phyloP scores from a whole-genome alignment of 371 early-diverging fungal species.

The Actinomortierella wolfii region DNA sequence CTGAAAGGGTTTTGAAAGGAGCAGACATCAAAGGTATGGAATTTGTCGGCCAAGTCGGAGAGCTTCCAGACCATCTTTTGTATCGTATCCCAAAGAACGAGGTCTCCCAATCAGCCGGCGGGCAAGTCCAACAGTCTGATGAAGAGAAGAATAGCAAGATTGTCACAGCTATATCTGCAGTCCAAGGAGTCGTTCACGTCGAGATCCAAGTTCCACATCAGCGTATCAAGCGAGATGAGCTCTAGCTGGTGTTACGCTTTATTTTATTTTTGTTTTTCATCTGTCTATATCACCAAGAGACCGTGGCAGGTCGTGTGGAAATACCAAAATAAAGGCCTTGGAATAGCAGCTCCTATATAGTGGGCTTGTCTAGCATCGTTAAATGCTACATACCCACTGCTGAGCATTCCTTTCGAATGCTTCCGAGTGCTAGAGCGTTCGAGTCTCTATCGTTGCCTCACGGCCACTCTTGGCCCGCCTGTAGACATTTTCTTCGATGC shows the following conservation, averaged over 20 bases:
- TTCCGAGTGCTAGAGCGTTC: conserved; percentile 8
- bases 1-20: no score
- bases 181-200: conserved; percentile 35
- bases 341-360: no score
- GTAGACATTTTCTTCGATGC: conserved; percentile 73
- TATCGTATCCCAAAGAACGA: conserved; percentile 24
- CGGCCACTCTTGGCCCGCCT: conserved; percentile 48
- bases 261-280: no score
- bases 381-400: no score
- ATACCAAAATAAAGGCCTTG: no score
- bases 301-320: no score
- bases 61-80: conserved; percentile 38
- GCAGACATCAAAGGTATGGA: conserved; percentile 20
- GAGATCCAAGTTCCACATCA: conserved; percentile 35
- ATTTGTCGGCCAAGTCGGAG: conserved; percentile 33
- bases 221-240: conserved; percentile 33
- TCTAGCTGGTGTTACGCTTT: conserved; percentile 9
- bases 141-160: conserved; percentile 26
- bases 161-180: conserved; percentile 27
- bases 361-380: no score
- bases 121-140: conserved; percentile 6
- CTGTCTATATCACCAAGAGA: no score
- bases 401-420: no score
- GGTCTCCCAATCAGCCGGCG: background rate
- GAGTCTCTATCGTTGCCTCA: conserved; percentile 32